Base-by-base conservation (phyloP, 1,284 basidiomycete species). In the Sphagnurus paluster region DNA sequence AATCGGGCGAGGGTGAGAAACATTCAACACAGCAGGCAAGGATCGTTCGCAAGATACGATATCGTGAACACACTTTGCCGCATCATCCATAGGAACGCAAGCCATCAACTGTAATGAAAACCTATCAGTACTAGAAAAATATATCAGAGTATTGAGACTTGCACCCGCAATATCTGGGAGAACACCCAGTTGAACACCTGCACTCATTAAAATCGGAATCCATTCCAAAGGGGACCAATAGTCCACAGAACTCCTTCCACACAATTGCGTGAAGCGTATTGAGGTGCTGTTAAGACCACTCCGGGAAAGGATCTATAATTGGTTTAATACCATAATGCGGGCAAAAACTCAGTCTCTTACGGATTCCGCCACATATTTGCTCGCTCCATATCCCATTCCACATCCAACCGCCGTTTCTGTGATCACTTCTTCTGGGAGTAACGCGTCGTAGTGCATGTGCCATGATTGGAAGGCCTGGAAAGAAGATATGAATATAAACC, bases 401-500 rank as follows among this genome's bases (percentile, higher is more conserved):
- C 59, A 21, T 2, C 54, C 54, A 6, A 56, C 47, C 16, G 14
- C 24, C 9, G 49, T 45, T 28, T 58, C 50, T 13, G 41, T 23
- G 32, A 51, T 43, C 10, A 57, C 33, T 20, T 57, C 57, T 28
- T 60, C 58, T 1, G 58, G 58, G 1, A 39, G 37, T 4, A 53
- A 17, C 10, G 13, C 14, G 21, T 48, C 17, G 19, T 32, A 28
- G 11, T 29, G 39, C 16, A 20, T 45, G 14, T 53, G 39, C 57
- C 57, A 59, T 7, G 30, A 28, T n/a, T 49, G 52, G 5, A 39
- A 48, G 10, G 52, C 44, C 8, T 40, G 48, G 16, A 56, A 46
- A 2, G 57, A 58, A 1, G 55, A 56, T 1, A 48, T 41, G 28
- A 59, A 59, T 10, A 58, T 2, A 34, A 59, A 80, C 38, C 16